Conservation (phyloP, 257 asterid genomes). For the Fraxinus cuspidata region DNA sequence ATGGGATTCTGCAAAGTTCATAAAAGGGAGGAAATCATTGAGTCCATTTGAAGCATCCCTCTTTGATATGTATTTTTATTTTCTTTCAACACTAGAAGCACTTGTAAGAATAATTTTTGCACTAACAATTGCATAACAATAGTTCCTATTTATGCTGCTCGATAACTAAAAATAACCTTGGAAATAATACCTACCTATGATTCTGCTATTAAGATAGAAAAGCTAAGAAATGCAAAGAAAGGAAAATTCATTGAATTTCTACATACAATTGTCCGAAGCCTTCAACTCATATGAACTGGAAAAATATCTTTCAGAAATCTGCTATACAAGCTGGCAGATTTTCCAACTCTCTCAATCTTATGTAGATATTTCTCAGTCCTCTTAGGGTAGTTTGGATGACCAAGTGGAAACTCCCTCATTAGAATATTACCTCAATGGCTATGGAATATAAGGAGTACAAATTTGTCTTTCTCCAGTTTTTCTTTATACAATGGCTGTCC, state of each 20-base stretch:
- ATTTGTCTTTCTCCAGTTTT: neutral
- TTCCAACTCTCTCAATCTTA: neutral
- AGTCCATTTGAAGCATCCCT: neutral
- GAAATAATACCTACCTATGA: neutral
- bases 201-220: neutral
- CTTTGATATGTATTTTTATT: neutral
- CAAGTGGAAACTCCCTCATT: too few relatives aligned
- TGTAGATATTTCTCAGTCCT: neutral
- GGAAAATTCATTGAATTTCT: neutral
- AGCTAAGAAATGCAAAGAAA: too few relatives aligned
- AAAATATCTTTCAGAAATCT: neutral
- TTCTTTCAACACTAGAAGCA: neutral
- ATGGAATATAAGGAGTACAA: too few relatives aligned
- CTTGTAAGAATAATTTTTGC: neutral
- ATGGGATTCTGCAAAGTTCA: neutral
- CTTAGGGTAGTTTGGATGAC: neutral
- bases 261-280: neutral
- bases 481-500: too few relatives aligned
- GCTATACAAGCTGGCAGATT: neutral
- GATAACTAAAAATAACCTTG: neutral
- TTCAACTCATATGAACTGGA: too few relatives aligned
- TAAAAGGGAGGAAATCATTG: slow-evolving; percentile 1
- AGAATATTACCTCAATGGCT: too few relatives aligned
- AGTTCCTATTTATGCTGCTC: neutral
- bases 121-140: neutral